Evolutionary conservation across 306 rosid species (phyloP).

Genomic region (Acacia crassicarpa): DNA sequence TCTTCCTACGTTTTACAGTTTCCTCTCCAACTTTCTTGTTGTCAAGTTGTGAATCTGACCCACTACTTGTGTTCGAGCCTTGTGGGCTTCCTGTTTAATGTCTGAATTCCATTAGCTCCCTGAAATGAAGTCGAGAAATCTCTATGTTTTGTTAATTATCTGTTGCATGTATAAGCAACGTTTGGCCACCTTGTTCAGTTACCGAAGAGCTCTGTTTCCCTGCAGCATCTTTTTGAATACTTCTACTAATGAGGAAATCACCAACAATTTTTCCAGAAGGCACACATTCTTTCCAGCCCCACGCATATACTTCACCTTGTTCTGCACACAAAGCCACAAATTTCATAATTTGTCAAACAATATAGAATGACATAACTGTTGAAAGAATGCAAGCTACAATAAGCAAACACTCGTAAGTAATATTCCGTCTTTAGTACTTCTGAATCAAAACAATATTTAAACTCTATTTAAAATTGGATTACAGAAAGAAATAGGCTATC

Average conservation of each 20-base stretch:
- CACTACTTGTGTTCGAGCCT: slow-evolving; percentile 54
- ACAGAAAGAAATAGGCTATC: not conserved
- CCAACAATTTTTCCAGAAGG: slow-evolving; percentile 68
- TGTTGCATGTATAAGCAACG: slow-evolving; percentile 7
- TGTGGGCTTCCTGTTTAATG: slow-evolving; percentile 55
- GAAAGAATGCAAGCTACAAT: not conserved
- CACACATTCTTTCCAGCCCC: slow-evolving; percentile 98
- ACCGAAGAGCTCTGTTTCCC: slow-evolving; percentile 50
- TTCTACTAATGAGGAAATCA: slow-evolving; percentile 53
- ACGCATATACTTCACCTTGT: slow-evolving; percentile 69
- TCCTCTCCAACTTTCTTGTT: slow-evolving; percentile 66
- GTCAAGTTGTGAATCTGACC: slow-evolving; percentile 59
- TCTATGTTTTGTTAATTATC: slow-evolving; percentile 22
- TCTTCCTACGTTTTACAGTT: slow-evolving; percentile 66
- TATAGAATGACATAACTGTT: not conserved
- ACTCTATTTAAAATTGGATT: not conserved
- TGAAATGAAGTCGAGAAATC: slow-evolving; percentile 32
- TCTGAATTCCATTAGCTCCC: slow-evolving; percentile 39
- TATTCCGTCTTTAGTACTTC: not conserved
- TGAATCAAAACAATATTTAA: not conserved
- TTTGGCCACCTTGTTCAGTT: slow-evolving; percentile 63
- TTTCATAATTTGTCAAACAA: not conserved
- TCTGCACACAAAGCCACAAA: slow-evolving; percentile 41
- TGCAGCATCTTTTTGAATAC: slow-evolving; percentile 47
- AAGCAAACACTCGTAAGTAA: too few relatives aligned